phyloP scores from a whole-genome alignment of 352 stramenopile species.

The Phytophthora pseudosyringae region DNA sequence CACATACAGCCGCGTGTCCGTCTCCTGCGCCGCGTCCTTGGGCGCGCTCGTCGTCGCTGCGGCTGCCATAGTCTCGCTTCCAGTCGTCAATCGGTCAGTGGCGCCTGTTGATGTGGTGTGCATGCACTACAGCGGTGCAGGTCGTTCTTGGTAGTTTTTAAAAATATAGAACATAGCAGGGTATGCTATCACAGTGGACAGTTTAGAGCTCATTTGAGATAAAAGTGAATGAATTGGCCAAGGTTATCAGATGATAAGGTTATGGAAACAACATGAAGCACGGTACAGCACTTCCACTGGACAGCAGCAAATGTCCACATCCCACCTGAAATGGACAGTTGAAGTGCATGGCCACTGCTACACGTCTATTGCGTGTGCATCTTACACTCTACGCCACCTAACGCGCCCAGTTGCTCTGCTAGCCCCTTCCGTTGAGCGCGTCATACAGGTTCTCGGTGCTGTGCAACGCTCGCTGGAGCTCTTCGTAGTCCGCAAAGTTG shows the following conservation, averaged over 20 bases:
- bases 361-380: neutral
- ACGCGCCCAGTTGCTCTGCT: neutral
- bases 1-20: slow-evolving; percentile 74
- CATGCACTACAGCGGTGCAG: neutral
- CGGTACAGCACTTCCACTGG: slow-evolving; percentile 10
- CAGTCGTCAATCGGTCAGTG: slow-evolving; percentile 24
- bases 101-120: slow-evolving; percentile 5
- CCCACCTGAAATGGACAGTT: slow-evolving; percentile 3
- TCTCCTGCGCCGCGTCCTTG: slow-evolving; percentile 20
- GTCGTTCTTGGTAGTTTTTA: neutral
- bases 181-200: too few species aligned
- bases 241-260: neutral
- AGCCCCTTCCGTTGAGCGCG: slow-evolving; percentile 22
- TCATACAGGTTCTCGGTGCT: slow-evolving; percentile 39
- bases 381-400: neutral
- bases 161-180: too few species aligned
- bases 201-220: too few species aligned
- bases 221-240: neutral
- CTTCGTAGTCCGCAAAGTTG: slow-evolving; percentile 56
- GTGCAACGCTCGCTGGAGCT: slow-evolving; percentile 44
- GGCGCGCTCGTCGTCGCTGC: slow-evolving; percentile 17
- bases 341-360: slow-evolving; percentile 1
- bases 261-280: neutral
- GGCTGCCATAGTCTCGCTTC: slow-evolving; percentile 37
- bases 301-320: slow-evolving; percentile 14